Evolutionary conservation across 2,329 filamentous ascomycete genomes (phyloP).

Genomic region (Myriosclerotinia curreyana): DNA sequence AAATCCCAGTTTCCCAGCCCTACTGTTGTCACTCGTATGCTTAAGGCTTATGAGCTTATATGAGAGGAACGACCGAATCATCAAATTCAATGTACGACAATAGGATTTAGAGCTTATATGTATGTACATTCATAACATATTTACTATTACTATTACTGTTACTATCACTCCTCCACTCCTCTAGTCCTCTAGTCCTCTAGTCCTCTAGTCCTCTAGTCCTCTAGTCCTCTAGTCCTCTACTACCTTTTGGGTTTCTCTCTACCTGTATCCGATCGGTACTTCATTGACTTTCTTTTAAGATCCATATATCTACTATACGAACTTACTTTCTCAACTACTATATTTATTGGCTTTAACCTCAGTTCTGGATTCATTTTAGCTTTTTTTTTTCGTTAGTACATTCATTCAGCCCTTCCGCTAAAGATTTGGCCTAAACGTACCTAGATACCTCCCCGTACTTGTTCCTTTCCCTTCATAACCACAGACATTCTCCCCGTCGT

Average conservation of each 20-base stretch:
- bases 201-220: no score
- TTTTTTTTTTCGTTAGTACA: neutral
- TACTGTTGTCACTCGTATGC: slow-evolving; percentile 9
- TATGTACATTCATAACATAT: slow-evolving; percentile 1
- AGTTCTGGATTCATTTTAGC: slow-evolving; percentile 11
- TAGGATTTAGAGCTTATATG: neutral
- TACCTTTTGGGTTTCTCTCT: no score
- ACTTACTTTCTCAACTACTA: slow-evolving; percentile 8
- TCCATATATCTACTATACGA: neutral
- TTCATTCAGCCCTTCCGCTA: slow-evolving; percentile 18
- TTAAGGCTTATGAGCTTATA: slow-evolving; percentile 13
- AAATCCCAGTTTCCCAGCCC: slow-evolving; percentile 15
- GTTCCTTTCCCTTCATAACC: slow-evolving; percentile 11
- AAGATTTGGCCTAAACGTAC: slow-evolving; percentile 9
- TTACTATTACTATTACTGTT: neutral
- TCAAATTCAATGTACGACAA: neutral
- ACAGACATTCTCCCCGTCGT: slow-evolving; percentile 12
- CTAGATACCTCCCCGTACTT: slow-evolving; percentile 3
- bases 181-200: no score
- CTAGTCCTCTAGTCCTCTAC: no score
- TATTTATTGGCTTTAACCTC: neutral
- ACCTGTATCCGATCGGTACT: no score
- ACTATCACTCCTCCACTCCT: neutral
- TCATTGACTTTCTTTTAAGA: neutral
- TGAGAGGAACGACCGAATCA: neutral